These are phyloP conservation scores for Dactylorhiza incarnata DNA, from an alignment of 106 monocot species.

Conservation along the genomic window DNA sequence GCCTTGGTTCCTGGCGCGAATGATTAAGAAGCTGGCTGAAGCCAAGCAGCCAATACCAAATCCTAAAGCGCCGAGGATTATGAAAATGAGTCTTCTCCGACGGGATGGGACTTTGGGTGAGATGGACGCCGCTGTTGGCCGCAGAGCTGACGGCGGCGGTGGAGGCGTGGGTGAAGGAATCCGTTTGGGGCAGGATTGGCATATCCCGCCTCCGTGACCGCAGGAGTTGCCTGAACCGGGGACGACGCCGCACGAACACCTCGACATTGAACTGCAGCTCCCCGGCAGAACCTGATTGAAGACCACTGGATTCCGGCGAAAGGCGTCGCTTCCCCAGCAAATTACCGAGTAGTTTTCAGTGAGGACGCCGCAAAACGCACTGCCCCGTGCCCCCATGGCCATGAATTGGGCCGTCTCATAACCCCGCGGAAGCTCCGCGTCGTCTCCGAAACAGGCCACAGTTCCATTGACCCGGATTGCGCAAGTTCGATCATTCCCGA, in stretches of 20 bases:
- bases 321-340: conserved; percentile 64
- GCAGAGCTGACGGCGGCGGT: neutral
- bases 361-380: conserved; percentile 57
- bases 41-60: conserved; percentile 9
- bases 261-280: conserved; percentile 16
- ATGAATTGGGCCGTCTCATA: conserved; percentile 27
- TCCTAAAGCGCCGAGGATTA: conserved; percentile 22
- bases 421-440: conserved; percentile 8
- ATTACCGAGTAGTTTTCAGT: conserved; percentile 33
- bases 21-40: conserved; percentile 11
- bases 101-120: neutral
- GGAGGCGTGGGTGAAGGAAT: neutral
- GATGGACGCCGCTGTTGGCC: neutral
- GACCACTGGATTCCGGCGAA: conserved; percentile 16
- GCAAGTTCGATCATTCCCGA: conserved; percentile 56
- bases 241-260: conserved; percentile 31
- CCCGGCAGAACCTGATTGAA: conserved; percentile 53
- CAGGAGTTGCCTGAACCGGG: conserved; percentile 41
- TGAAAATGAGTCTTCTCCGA: conserved; percentile 9
- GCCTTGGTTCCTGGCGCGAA: neutral
- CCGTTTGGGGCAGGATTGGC: conserved; percentile 17
- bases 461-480: conserved; percentile 24
- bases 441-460: conserved; percentile 49
- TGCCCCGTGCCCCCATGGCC: conserved; percentile 42
- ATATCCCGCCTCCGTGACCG: conserved; percentile 18